Conservation (phyloP, 257 asterid genomes). For the Lavandula angustifolia region DNA sequence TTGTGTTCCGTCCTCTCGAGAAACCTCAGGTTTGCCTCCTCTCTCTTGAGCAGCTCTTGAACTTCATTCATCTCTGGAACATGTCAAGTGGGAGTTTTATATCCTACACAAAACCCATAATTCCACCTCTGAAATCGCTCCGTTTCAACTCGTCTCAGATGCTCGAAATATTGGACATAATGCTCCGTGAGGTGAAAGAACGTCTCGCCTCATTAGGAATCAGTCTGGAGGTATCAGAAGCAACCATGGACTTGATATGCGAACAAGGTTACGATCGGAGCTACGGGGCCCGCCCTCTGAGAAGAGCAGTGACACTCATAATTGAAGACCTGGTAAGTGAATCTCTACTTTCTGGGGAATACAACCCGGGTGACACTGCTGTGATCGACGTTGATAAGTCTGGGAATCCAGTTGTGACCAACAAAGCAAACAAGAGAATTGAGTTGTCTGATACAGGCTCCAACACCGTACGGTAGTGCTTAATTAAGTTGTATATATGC, state of each 20-base stretch:
- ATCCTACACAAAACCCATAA: constrained; percentile 13
- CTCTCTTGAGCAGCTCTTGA: constrained; percentile 5
- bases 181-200: constrained; percentile 79
- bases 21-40: constrained; percentile 75
- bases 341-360: constrained; percentile 70
- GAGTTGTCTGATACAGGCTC: constrained; percentile 46
- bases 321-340: constrained; percentile 85
- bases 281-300: constrained; percentile 93
- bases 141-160: constrained; percentile 48
- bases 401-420: constrained; percentile 69
- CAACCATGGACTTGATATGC: constrained; percentile 70
- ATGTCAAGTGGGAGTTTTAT: neutral
- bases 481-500: constrained; percentile 18
- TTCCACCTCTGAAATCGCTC: constrained; percentile 6
- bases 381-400: constrained; percentile 67
- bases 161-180: constrained; percentile 75
- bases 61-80: neutral
- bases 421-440: constrained; percentile 51
- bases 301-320: constrained; percentile 78
- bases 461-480: constrained; percentile 2
- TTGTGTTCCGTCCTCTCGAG: constrained; percentile 90
- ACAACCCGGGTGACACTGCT: constrained; percentile 71
- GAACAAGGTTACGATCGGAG: constrained; percentile 85
- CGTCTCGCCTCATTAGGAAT: constrained; percentile 71
- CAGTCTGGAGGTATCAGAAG: constrained; percentile 81